These are phyloP conservation scores for Pythium guiyangense DNA, from an alignment of 352 stramenopile genomes.

Conservation along the genomic window DNA sequence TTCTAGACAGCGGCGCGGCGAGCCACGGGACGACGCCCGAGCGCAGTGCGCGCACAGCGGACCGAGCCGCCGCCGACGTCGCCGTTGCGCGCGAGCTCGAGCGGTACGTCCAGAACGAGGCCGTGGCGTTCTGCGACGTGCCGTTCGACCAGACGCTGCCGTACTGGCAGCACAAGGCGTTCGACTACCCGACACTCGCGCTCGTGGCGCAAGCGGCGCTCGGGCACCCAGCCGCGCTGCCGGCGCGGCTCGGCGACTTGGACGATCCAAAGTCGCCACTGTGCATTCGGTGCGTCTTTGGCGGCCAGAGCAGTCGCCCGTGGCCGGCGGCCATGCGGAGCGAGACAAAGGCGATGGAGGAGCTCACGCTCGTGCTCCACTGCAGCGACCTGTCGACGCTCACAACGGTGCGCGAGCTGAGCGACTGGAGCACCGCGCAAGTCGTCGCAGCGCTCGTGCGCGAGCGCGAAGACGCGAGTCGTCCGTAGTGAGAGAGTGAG, in stretches of 20 bases:
- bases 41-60: not conserved
- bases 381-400: no score
- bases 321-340: no score
- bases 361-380: no score
- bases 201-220: slow-evolving; percentile 9
- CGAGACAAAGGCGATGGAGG: no score
- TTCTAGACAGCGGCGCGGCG: slow-evolving; percentile 6
- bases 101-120: slow-evolving; percentile 17
- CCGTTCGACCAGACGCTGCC: slow-evolving; percentile 16
- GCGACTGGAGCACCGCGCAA: not conserved
- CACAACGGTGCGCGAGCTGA: not conserved
- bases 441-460: slow-evolving; percentile 3
- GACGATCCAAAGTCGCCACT: no score
- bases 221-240: slow-evolving; percentile 2
- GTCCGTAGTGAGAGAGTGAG: no score
- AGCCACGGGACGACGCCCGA: not conserved
- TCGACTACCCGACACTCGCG: slow-evolving; percentile 19
- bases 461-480: no score
- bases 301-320: no score
- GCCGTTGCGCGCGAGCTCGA: slow-evolving; percentile 13
- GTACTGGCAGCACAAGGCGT: slow-evolving; percentile 22
- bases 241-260: not conserved
- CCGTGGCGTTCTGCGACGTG: slow-evolving; percentile 12
- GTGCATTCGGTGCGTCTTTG: no score
- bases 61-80: slow-evolving; percentile 3